A percentile compares a stretch with the other conserved stretches of the same genome.
Evolutionary conservation across 306 rosid species (phyloP).

Genomic region (Parietaria judaica): DNA sequence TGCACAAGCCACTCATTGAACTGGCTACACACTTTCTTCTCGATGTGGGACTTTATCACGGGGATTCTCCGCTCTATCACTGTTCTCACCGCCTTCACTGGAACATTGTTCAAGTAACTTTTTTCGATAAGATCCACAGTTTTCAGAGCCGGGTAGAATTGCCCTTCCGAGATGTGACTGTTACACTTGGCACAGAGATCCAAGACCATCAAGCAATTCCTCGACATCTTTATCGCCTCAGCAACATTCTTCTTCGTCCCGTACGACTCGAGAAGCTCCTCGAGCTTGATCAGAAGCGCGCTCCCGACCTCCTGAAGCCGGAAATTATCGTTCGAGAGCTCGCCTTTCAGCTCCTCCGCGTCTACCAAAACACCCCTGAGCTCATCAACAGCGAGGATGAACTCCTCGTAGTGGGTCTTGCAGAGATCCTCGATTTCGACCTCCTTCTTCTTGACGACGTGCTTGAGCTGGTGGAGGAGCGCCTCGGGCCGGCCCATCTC

Average conservation of each 20-base stretch:
- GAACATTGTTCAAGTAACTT: constrained; percentile 45
- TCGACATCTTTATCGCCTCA: constrained; percentile 74
- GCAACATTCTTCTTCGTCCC: constrained; percentile 69
- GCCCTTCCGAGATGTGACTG: constrained; percentile 55
- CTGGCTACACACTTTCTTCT: constrained; percentile 66
- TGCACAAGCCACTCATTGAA: constrained; percentile 93
- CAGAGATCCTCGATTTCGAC: constrained; percentile 92
- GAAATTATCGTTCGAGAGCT: constrained; percentile 79
- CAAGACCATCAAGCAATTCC: constrained; percentile 59
- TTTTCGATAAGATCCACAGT: constrained; percentile 77
- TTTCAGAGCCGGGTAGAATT: constrained; percentile 72
- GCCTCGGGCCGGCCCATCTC: constrained; percentile 80
- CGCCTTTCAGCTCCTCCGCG: constrained; percentile 90
- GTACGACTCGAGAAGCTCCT: constrained; percentile 84
- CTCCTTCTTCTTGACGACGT: constrained; percentile 75
- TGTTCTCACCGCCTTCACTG: constrained; percentile 56
- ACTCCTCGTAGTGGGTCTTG: constrained; percentile 95
- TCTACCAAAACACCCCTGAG: constrained; percentile 88
- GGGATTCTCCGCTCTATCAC: constrained; percentile 70
- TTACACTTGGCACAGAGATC: constrained; percentile 91
- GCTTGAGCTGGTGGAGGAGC: constrained; percentile 74
- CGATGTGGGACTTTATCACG: constrained; percentile 59
- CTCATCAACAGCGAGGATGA: constrained; percentile 93
- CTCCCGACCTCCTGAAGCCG: constrained; percentile 89
- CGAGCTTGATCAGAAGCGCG: constrained; percentile 62